Base-by-base conservation (phyloP, 306 rosid species). In the Morella rubra region DNA sequence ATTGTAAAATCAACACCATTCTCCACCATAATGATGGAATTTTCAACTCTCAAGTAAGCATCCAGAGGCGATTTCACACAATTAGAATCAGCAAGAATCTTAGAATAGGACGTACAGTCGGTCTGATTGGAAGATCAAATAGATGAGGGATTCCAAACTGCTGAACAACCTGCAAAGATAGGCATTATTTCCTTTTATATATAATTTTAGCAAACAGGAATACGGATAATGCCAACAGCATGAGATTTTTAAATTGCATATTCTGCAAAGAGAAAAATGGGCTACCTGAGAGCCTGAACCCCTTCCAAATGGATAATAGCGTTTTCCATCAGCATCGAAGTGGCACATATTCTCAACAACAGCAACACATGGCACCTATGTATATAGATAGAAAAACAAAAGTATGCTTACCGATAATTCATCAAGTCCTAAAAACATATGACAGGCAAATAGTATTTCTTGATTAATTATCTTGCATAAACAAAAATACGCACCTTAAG, bases 331-430 rank as follows among this genome's bases (percentile, higher is more conserved):
- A 44, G 97, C 97, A 79, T 95, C 97, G 82, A 95, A 95, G 81
- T 95, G 97, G 85, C 96, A 90, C 99, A 95, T 89, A 82, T 95
- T 95, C 84, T 95, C 99, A 40, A 95, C 99, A 49, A 90, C 99
- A 71, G 99, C 99, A 74, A 95, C 96, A 76, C 97, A 92, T 11
- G 99, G 99, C 49, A 95, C 99, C 99, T 95, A 71, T 81, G 71
- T 40, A 10, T 76, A 76, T 72, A 32, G 22, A 86, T 74, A 83
- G 42, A 82, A 66, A 18, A 7, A 0, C 49, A 66, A 66, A 42
- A 7, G 24, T 66, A 42, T 41, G 20, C 32, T 66, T 66, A 66
- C 13, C 27, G 18, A 9, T 9, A n/a, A 66, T 37, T 5, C 18
- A 50, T 32, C 37, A 32, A 32, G 2, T 32, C 37, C 37, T 32